These are phyloP conservation scores for Neofusicoccum sp. DNA, from an alignment of 2,329 filamentous ascomycete genomes.

Conservation along the genomic window DNA sequence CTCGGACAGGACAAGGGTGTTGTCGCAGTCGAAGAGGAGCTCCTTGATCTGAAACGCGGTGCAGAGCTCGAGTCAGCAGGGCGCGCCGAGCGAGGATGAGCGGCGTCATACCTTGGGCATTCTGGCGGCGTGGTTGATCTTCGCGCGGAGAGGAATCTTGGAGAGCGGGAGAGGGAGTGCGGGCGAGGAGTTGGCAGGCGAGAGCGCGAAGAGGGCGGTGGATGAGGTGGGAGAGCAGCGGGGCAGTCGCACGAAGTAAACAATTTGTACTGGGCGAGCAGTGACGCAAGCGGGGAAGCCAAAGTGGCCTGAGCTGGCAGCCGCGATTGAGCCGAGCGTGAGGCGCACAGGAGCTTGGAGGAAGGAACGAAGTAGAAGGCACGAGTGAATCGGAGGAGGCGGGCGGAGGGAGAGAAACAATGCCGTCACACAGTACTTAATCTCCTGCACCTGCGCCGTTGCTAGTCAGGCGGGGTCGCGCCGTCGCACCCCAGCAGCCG, in stretches of 20 bases:
- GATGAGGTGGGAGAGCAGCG: not conserved
- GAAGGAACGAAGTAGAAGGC: not conserved
- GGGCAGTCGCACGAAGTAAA: conserved; percentile 3
- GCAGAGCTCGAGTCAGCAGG: not conserved
- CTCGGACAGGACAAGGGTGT: conserved; percentile 91
- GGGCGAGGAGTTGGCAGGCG: not conserved
- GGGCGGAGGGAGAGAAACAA: not conserved
- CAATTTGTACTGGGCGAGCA: conserved; percentile 6
- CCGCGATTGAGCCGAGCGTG: conserved; percentile 5
- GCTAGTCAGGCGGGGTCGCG: conserved; percentile 5
- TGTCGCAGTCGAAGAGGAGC: conserved; percentile 64
- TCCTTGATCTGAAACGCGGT: conserved; percentile 41
- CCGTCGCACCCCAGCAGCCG: conserved; percentile 1
- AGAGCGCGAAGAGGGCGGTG: not conserved
- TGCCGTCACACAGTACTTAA: not conserved
- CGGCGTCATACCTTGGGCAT: conserved; percentile 1
- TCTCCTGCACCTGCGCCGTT: not conserved
- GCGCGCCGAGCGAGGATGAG: not conserved
- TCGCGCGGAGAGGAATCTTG: conserved; percentile 15
- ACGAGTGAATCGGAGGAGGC: not conserved
- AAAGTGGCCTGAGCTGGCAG: conserved; percentile 6
- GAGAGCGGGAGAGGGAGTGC: not conserved
- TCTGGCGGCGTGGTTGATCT: conserved; percentile 3
- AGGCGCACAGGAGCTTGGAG: conserved; percentile 6
- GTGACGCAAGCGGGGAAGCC: conserved; percentile 13